Percentiles rank a stretch among this genome's conserved stretches.
Conservation (phyloP, 2,329 filamentous ascomycete genomes). For the Sporothrix protearum region DNA sequence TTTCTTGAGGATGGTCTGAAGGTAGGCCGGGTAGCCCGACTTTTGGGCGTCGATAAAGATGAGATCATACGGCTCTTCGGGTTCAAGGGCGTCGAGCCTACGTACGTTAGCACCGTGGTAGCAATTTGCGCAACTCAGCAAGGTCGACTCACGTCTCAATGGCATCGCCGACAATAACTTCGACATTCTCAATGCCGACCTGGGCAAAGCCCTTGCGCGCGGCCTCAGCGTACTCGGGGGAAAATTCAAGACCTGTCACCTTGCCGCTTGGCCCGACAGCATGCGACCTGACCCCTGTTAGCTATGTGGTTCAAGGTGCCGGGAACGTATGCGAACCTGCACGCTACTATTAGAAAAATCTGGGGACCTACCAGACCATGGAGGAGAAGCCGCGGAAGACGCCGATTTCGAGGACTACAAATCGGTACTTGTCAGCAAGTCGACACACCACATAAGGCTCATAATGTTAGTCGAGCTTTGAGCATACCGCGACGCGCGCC, state of each 20-base stretch:
- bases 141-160: slow-evolving; percentile 42
- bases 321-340: neutral
- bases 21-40: slow-evolving; percentile 48
- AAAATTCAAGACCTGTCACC: slow-evolving; percentile 47
- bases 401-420: slow-evolving; percentile 48
- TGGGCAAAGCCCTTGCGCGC: slow-evolving; percentile 41
- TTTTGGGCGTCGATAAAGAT: slow-evolving; percentile 56
- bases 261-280: slow-evolving; percentile 43
- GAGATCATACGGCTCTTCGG: slow-evolving; percentile 48
- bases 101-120: neutral
- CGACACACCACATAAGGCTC: neutral
- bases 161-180: slow-evolving; percentile 48
- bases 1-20: slow-evolving; percentile 43
- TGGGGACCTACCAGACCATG: slow-evolving; percentile 40
- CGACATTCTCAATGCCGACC: slow-evolving; percentile 43
- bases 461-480: neutral
- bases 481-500: slow-evolving; percentile 38
- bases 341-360: neutral
- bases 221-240: slow-evolving; percentile 42
- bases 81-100: slow-evolving; percentile 37
- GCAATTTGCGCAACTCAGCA: neutral
- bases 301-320: neutral
- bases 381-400: slow-evolving; percentile 50
- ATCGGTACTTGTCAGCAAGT: neutral
- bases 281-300: slow-evolving; percentile 33